Base-by-base conservation (phyloP, 306 rosid genomes). In the Urtica urens region DNA sequence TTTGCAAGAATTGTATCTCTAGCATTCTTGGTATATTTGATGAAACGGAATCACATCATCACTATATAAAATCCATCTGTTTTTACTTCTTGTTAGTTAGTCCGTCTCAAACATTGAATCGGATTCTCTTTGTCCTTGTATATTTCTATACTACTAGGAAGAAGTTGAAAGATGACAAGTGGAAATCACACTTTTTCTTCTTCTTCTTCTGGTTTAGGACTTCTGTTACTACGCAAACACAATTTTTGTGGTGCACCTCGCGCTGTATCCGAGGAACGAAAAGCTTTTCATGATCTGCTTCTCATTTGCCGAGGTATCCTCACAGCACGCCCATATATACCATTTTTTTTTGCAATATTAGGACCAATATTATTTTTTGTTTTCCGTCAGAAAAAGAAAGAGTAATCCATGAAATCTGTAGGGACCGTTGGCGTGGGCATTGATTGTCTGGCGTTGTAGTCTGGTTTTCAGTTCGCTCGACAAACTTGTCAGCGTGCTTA, bases 371-470 rank as follows among this genome's bases (percentile, higher is more conserved):
- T 14, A 35, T 28, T 44, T 25, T 54, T 34, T 37, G 18, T 69
- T 68, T 53, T 23, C 29, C 56, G 53, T 58, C 43, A 16, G 12
- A 25, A 5, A 21, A 43, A 68, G 47, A 22, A 46, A 46, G 15
- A 16, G 20, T 53, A 3, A 13, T 59, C 38, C 56, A 38, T 26
- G 38, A 38, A 49, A 23, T 38, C 47, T 72, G 62, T 66, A 90
- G 95, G 97, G 97, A 52, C 97, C 97, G 24, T 68, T 90, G 67
- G 95, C 97, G 9, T 81, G 93, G 95, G 97, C 95, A 42, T 64
- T 90, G 77, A 90, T 90, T 49, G 81, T 90, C 56, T 84, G 95
- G 97, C 94, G 95, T 37, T 90, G 97, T 77, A 84, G 97, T 72
- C 73, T 90, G 86, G 95, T 90, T 69, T 84, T 84, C 71, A 84